Evolutionary conservation across 2,329 filamentous ascomycete genomes (phyloP), one percentile per base, ranked within the genome.

Genomic region (Fusarium proliferatum): DNA sequence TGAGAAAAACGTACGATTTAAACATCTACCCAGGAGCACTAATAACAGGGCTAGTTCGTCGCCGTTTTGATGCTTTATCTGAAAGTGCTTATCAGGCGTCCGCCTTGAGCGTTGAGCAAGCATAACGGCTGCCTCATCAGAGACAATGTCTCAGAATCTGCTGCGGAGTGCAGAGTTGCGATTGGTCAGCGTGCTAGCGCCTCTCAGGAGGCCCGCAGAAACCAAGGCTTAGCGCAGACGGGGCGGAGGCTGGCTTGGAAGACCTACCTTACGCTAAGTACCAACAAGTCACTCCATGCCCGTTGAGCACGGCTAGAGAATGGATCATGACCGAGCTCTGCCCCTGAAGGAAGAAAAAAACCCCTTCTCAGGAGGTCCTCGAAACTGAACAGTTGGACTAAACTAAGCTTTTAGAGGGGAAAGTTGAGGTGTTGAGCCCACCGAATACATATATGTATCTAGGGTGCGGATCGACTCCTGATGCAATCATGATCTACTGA

Each of bases 101-200:
- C 61, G 61, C 49, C 61, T 56, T 39, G 38, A 68, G 60, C 64
- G 60, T 74, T 74, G 46, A 60, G 60, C 56, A 72, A 66, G 48
- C 67, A 59, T 59, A 74, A 74, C 72, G 72, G 72, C 64, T 74
- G 59, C 67, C 62, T 71, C 74, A 75, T 68, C 73, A 70, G 55
- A 63, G 61, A 75, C 64, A 75, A 60, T 72, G 71, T 76, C 67
- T 75, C 57, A 73, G 61, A 66, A 61, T 23, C 33, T 28, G 67
- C 23, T 39, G 30, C 34, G 53, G 53, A 53, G 38, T 66, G 53
- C 58, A 48, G 64, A 57, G 55, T 38, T 28, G 39, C 49, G 64
- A 78, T 77, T 77, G 73, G 76, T 48, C 68, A 34, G 28, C 26
- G 6, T 26, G 16, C 23, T 30, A n/a, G 61, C 66, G 62, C 42